Conservation (phyloP, 768 basidiomycete genomes). For the Udeniomyces megalosporus region DNA sequence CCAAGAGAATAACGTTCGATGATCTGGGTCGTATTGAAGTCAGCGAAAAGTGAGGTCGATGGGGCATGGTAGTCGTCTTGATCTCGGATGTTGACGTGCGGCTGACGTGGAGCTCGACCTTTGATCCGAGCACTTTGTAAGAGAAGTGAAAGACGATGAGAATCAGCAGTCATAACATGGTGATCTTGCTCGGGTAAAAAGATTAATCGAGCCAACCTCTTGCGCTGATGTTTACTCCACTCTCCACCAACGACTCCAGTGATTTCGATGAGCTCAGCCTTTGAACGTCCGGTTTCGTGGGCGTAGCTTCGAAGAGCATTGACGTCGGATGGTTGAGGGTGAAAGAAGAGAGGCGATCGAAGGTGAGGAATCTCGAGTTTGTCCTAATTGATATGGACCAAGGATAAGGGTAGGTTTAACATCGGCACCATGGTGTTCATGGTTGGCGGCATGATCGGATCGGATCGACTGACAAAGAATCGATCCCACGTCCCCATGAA, state of each 20-base stretch:
- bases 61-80: slow-evolving; percentile 22
- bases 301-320: slow-evolving; percentile 22
- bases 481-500: neutral
- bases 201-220: slow-evolving; percentile 17
- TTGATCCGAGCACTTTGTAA: neutral
- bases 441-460: neutral
- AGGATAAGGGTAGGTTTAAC: neutral
- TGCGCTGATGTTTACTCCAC: slow-evolving; percentile 19
- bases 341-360: slow-evolving; percentile 23
- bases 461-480: slow-evolving; percentile 17
- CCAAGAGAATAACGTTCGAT: slow-evolving; percentile 18
- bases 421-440: neutral
- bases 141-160: too few species aligned
- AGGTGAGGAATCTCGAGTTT: slow-evolving; percentile 18
- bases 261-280: slow-evolving; percentile 20
- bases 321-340: slow-evolving; percentile 20
- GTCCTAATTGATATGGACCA: neutral
- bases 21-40: slow-evolving; percentile 15
- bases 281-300: neutral
- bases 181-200: too few species aligned
- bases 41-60: slow-evolving; percentile 17
- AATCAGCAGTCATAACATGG: too few species aligned
- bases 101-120: slow-evolving; percentile 5
- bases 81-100: slow-evolving; percentile 21
- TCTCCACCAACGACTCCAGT: slow-evolving; percentile 21